Conservation (phyloP, 2,329 filamentous ascomycete species). For the Teratosphaeria gauchensis region DNA sequence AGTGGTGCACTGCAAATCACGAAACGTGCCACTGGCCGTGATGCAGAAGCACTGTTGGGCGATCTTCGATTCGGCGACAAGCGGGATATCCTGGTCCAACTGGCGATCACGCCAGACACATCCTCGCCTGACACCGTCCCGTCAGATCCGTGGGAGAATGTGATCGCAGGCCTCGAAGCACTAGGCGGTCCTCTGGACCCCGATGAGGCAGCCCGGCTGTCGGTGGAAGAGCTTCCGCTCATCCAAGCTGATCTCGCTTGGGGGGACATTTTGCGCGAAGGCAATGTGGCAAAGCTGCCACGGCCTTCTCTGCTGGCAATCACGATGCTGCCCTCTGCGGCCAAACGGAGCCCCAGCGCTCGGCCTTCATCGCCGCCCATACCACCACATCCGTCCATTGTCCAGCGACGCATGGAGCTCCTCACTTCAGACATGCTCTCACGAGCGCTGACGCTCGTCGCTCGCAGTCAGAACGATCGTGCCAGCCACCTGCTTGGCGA, state of each 20-base stretch:
- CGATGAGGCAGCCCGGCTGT: constrained; percentile 72
- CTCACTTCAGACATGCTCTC: constrained; percentile 97
- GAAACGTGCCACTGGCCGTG: constrained; percentile 86
- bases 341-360: constrained; percentile 11
- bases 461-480: constrained; percentile 83
- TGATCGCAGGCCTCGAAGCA: constrained; percentile 89
- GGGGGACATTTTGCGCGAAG: constrained; percentile 86
- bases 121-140: constrained; percentile 73
- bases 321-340: constrained; percentile 70
- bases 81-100: constrained; percentile 83
- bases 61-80: constrained; percentile 95
- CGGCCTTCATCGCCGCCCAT: constrained; percentile 63
- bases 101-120: constrained; percentile 83
- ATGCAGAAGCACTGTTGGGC: constrained; percentile 84
- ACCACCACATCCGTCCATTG: constrained; percentile 86
- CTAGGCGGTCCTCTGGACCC: constrained; percentile 78
- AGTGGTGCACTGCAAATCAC: constrained; percentile 93
- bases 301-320: constrained; percentile 87
- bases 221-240: constrained; percentile 87
- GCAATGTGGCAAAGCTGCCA: constrained; percentile 73
- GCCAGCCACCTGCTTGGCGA: constrained; percentile 87
- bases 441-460: constrained; percentile 79
- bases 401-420: constrained; percentile 94
- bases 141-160: constrained; percentile 93
- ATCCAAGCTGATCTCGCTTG: constrained; percentile 92